These are phyloP conservation scores for Pestalotiopsis sp. DNA, from an alignment of 2,329 filamentous ascomycete genomes.

Conservation along the genomic window DNA sequence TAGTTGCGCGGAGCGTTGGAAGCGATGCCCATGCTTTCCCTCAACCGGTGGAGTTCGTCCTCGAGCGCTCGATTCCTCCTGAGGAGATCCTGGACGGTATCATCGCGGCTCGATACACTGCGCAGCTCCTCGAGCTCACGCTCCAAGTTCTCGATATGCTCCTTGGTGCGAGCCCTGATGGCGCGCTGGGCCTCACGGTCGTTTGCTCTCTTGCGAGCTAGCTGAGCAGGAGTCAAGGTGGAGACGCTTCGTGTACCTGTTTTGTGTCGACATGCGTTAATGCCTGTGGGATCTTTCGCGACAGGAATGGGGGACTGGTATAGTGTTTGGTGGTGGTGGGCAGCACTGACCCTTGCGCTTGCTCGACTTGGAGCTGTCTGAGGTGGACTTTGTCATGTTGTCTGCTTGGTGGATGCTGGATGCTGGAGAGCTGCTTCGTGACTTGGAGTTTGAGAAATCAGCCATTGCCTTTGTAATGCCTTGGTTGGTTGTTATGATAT, in stretches of 20 bases:
- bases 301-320: neutral
- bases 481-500: slow-evolving; percentile 10
- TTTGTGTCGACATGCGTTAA: neutral
- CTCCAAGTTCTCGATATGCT: slow-evolving; percentile 81
- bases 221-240: slow-evolving; percentile 83
- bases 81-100: slow-evolving; percentile 54
- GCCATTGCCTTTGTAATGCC: slow-evolving; percentile 20
- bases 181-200: slow-evolving; percentile 88
- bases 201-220: slow-evolving; percentile 88
- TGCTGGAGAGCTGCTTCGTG: slow-evolving; percentile 17
- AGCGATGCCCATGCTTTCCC: slow-evolving; percentile 47
- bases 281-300: neutral
- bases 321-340: neutral
- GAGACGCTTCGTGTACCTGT: slow-evolving; percentile 75
- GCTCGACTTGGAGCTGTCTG: slow-evolving; percentile 14
- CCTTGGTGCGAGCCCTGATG: slow-evolving; percentile 83
- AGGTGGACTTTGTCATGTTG: slow-evolving; percentile 28
- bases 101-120: slow-evolving; percentile 49
- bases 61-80: slow-evolving; percentile 57
- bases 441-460: slow-evolving; percentile 12
- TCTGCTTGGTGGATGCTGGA: slow-evolving; percentile 10
- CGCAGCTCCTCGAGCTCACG: slow-evolving; percentile 73
- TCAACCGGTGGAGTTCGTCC: slow-evolving; percentile 50
- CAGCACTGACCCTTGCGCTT: slow-evolving; percentile 34
- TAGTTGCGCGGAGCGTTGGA: slow-evolving; percentile 25